A percentile compares a stretch with the other conserved stretches of the same genome.
Conservation (phyloP, 164 flowering plant genomes). For the Nymphaea colorata region DNA sequence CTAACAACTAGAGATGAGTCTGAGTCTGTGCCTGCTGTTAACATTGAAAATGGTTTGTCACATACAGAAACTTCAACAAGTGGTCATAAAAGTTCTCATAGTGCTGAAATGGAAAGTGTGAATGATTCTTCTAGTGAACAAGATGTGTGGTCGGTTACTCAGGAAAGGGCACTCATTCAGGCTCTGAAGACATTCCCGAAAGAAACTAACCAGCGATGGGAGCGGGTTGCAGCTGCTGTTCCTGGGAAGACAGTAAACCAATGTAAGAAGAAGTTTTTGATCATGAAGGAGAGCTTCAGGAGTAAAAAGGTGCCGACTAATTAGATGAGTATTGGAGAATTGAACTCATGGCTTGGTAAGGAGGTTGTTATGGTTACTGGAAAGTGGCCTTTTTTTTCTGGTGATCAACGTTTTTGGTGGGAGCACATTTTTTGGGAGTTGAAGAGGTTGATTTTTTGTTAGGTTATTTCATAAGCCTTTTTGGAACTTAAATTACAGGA, state of each 20-base stretch:
- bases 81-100: not conserved
- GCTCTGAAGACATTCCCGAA: constrained; percentile 49
- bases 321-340: not conserved
- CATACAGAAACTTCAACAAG: constrained; percentile 17
- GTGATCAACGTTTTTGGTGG: not conserved
- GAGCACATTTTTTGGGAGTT: not conserved
- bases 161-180: constrained; percentile 45
- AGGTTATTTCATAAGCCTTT: not conserved
- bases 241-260: constrained; percentile 73
- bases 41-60: constrained; percentile 3
- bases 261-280: constrained; percentile 65
- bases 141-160: constrained; percentile 65
- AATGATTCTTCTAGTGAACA: constrained; percentile 43
- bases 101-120: constrained; percentile 1
- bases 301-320: constrained; percentile 39
- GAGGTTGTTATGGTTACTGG: not conserved
- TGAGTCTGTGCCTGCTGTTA: constrained; percentile 17
- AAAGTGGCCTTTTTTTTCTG: not conserved
- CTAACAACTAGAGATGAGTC: constrained; percentile 60
- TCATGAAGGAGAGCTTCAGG: constrained; percentile 71
- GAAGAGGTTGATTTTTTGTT: not conserved
- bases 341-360: not conserved
- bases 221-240: constrained; percentile 83
- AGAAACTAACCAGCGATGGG: constrained; percentile 53
- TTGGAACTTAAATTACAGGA: not conserved